A percentile compares a stretch with the other conserved stretches of the same genome.
Conservation (phyloP, 2,329 filamentous ascomycete genomes). For the Beauveria sp. region DNA sequence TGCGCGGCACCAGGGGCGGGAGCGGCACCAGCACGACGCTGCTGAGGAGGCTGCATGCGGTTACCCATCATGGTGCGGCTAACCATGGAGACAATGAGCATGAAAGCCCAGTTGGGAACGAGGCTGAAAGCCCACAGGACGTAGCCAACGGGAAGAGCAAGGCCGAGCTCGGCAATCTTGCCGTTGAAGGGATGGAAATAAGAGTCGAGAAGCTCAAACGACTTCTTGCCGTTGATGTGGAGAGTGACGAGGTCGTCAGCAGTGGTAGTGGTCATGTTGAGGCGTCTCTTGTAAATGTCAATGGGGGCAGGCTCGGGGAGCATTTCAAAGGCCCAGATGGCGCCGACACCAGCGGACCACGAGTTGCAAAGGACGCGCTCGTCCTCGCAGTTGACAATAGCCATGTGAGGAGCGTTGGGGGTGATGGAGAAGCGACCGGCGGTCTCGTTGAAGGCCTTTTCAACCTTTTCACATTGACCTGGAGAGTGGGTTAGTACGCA, state of each 20-base stretch:
- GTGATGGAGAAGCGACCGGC: constrained; percentile 55
- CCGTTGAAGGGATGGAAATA: constrained; percentile 73
- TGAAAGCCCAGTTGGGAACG: constrained; percentile 68
- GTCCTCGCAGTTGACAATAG: constrained; percentile 64
- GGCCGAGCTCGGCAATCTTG: constrained; percentile 50
- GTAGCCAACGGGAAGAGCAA: constrained; percentile 60
- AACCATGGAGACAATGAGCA: constrained; percentile 66
- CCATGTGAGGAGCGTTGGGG: constrained; percentile 59
- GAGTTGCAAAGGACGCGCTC: constrained; percentile 68
- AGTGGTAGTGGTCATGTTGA: constrained; percentile 64
- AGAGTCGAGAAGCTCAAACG: constrained; percentile 48
- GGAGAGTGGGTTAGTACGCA: not conserved
- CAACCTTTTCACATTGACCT: constrained; percentile 59
- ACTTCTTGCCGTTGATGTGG: constrained; percentile 42
- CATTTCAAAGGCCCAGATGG: constrained; percentile 60
- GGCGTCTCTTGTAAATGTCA: constrained; percentile 54
- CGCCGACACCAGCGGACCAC: constrained; percentile 59
- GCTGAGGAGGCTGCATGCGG: constrained; percentile 22
- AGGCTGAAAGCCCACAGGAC: constrained; percentile 58
- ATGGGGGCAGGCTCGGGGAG: constrained; percentile 57
- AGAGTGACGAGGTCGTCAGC: constrained; percentile 55
- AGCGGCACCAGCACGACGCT: constrained; percentile 1
- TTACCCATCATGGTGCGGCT: constrained; percentile 61
- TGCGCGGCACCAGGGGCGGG: constrained; percentile 2
- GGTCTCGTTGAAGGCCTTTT: constrained; percentile 60